Base-by-base conservation (phyloP, 116 monocot species). In the Zostera marina region DNA sequence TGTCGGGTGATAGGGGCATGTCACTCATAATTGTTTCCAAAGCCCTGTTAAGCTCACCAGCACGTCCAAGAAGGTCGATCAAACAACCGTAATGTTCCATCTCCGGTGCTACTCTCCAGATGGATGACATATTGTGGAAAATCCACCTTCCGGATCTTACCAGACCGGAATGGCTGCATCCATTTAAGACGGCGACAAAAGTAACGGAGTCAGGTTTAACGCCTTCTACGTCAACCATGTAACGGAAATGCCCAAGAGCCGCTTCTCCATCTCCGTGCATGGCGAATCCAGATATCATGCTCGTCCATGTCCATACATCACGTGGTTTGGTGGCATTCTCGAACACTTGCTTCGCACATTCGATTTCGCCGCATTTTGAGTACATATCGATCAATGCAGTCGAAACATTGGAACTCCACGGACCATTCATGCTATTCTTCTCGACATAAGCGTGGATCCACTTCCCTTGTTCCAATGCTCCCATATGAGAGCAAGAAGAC, bases 361-460 rank as follows among this genome's bases (percentile, higher is more conserved):
- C 66, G 10, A 81, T 75, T 21, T 66, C 65, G 42, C 78, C 85
- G 11, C 85, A 85, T 57, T 73, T 80, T 0, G 68, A 32, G 44
- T 85, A 85, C 85, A 85, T 81, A 52, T 85, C 72, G 1, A 85
- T 71, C 11, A 85, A 55, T 22, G 75, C 75, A 44, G 64, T 81
- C 9, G 60, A 42, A 19, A 73, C 44, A 44, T 75, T 81, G 23
- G 73, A 53, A 46, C 42, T 67, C 63, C 48, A 47, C 8, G 38
- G 0, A 19, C 17, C 42, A 25, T 54, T 26, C 1, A 11, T 44
- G 16, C 47, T 23, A 21, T 10, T 61, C 47, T 58, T 73, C 12
- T 66, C 66, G 8, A 81, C 68, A 43, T 68, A 86, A 5, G 72
- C 69, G 56, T 81, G 85, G 6, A 81, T 22, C 85, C 77, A 80